A percentile compares a stretch with the other conserved stretches of the same genome.
Conservation (phyloP, 768 basidiomycete species). For the Phanerochaete carnosa region DNA sequence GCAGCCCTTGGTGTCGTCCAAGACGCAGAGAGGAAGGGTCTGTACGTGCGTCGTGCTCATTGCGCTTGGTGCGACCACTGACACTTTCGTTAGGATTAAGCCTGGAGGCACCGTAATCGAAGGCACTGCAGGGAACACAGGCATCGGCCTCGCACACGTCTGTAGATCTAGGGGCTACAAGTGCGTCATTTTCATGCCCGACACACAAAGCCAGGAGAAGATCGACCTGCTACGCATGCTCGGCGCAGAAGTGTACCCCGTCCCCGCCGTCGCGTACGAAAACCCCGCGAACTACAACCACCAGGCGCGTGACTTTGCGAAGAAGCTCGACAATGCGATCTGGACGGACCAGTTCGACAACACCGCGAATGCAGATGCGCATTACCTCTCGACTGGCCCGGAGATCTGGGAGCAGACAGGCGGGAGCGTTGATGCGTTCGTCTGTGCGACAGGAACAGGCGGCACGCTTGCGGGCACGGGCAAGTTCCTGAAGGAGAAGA, state of each 20-base stretch:
- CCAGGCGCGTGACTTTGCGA: conserved; percentile 88
- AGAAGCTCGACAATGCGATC: conserved; percentile 69
- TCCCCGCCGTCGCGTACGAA: conserved; percentile 95
- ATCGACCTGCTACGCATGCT: conserved; percentile 97
- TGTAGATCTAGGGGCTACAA: conserved; percentile 91
- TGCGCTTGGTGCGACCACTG: not conserved
- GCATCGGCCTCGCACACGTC: conserved; percentile 93
- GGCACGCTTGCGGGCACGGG: conserved; percentile 93
- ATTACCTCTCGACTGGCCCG: conserved; percentile 90
- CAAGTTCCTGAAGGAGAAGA: conserved; percentile 80
- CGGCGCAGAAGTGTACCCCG: conserved; percentile 94
- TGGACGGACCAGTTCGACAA: conserved; percentile 99
- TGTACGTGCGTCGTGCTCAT: conserved; percentile 42
- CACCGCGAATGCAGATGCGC: conserved; percentile 82
- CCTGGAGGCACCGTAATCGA: conserved; percentile 97
- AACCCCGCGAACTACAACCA: conserved; percentile 97
- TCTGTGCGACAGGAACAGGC: conserved; percentile 93
- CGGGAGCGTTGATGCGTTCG: conserved; percentile 83
- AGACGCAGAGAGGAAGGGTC: conserved; percentile 83
- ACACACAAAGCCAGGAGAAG: conserved; percentile 98
- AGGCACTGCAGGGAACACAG: conserved; percentile 98
- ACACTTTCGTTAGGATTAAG: conserved; percentile 50
- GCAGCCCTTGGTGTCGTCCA: conserved; percentile 87
- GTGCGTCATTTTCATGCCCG: conserved; percentile 99
- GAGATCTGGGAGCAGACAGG: conserved; percentile 93